Base-by-base conservation (phyloP, 2,329 filamentous ascomycete genomes). In the Blumeria hordei region DNA sequence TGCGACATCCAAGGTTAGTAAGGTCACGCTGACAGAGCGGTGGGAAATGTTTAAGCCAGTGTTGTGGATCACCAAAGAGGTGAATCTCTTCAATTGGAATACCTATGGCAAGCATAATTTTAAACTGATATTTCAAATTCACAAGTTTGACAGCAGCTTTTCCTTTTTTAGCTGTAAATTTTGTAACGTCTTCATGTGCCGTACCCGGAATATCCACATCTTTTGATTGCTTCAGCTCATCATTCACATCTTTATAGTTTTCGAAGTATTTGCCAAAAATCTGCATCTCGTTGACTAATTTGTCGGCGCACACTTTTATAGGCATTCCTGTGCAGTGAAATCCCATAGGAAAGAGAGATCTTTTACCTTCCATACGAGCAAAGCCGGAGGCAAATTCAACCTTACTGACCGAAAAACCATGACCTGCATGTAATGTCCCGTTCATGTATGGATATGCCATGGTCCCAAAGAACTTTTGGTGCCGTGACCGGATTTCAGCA, bases 271-370 rank as follows among this genome's bases (percentile, higher is more conserved):
- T 71, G 21, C 92, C 92, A 64, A 96, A 98, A 70, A 83, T 74
- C 69, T 85, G 80, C 56, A 96, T 82, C 70, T 98, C 92, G 59
- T 86, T 80, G 57, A 83, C 80, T 49, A 98, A 78, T 74, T 96
- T 96, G 73, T 98, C 90, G 55, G 92, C 88, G 64, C 86, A 93
- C 6, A 92, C 88, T 70, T 95, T 95, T 73, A 98, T 98, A 49
- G 88, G 88, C 83, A 98, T 93, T 63, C 92, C 92, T 0, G 90
- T 96, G 70, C 84, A 87, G 73, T 98, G 92, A 72, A 88, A 98
- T 35, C 90, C 92, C 65, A 92, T 82, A 56, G 92, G 92, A 67
- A 92, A 95, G 54, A 96, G 73, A 56, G 82, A 75, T 54, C 83
- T 76, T 73, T 90, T 90, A 64, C 92, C 92, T 67, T 88, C 79